Conservation (phyloP, 345 rosid species). For the Populus deltoides region DNA sequence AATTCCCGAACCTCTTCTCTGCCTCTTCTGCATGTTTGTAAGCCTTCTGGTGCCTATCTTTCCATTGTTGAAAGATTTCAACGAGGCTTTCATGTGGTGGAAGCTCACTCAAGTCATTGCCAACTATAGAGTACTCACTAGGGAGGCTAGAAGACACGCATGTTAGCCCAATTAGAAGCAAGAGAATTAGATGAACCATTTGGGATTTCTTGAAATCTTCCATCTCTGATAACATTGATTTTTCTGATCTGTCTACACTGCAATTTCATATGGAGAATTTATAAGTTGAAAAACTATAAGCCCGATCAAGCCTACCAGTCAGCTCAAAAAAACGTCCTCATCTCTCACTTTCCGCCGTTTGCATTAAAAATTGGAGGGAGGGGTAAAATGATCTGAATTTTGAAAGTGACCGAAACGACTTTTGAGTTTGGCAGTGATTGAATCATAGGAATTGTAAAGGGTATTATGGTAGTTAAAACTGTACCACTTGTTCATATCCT, state of each 20-base stretch:
- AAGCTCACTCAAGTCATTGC: conserved; percentile 24
- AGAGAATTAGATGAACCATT: conserved; percentile 13
- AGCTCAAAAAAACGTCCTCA: background rate
- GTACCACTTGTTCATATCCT: background rate
- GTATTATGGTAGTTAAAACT: conserved; percentile 10
- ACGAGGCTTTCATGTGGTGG: conserved; percentile 40
- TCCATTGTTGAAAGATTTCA: conserved; percentile 55
- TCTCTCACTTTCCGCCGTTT: background rate
- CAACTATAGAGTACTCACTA: conserved; percentile 43
- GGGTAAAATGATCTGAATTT: background rate
- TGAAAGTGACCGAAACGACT: conserved; percentile 11
- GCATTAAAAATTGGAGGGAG: background rate
- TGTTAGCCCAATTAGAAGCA: conserved; percentile 28
- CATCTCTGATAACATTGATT: conserved; percentile 25
- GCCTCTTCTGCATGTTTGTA: conserved; percentile 48
- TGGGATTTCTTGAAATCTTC: conserved; percentile 7
- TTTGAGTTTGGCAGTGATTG: background rate
- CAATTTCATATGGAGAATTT: conserved; percentile 5
- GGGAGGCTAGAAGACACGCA: conserved; percentile 33
- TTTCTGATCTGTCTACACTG: background rate
- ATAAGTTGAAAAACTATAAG: background rate
- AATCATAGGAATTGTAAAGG: background rate
- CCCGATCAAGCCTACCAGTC: conserved; percentile 47
- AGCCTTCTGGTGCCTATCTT: conserved; percentile 47
- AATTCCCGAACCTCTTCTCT: conserved; percentile 39